A percentile compares a stretch with the other conserved stretches of the same genome.
Evolutionary conservation across 352 stramenopile species (phyloP).

Genomic region (Phytophthora ramorum): DNA sequence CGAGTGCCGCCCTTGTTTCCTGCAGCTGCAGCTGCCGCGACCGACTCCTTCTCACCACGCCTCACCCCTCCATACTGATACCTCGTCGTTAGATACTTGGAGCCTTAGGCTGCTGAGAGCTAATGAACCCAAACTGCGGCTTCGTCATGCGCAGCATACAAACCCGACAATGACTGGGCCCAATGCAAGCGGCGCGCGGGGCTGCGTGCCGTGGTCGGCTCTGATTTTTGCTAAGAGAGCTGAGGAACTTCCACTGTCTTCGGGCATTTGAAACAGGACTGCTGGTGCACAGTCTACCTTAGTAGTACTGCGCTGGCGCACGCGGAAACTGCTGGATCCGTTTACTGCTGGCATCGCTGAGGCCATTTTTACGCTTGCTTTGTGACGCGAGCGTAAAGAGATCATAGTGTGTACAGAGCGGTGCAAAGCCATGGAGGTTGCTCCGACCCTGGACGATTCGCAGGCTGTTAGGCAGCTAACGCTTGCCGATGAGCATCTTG

Average conservation of each 20-base stretch:
- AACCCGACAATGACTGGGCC: slow-evolving; percentile 8
- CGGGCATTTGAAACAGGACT: slow-evolving; percentile 1
- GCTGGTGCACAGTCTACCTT: not conserved
- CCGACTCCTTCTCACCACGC: too few species aligned
- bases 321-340: slow-evolving; percentile 12
- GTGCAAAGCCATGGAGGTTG: slow-evolving; percentile 29
- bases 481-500: slow-evolving; percentile 43
- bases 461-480: slow-evolving; percentile 34
- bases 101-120: too few species aligned
- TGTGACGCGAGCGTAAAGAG: too few species aligned
- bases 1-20: too few species aligned
- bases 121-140: too few species aligned
- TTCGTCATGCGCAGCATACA: not conserved
- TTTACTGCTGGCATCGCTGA: not conserved
- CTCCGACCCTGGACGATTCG: slow-evolving; percentile 27
- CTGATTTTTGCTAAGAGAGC: not conserved
- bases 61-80: too few species aligned
- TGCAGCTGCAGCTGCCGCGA: too few species aligned
- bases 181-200: not conserved
- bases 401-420: slow-evolving; percentile 4
- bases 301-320: slow-evolving; percentile 2
- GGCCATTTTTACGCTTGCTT: too few species aligned
- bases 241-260: too few species aligned
- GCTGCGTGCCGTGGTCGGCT: not conserved
- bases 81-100: too few species aligned